phyloP scores from a whole-genome alignment of 129 eudicot genomes.

The Oenanthe sinensis region DNA sequence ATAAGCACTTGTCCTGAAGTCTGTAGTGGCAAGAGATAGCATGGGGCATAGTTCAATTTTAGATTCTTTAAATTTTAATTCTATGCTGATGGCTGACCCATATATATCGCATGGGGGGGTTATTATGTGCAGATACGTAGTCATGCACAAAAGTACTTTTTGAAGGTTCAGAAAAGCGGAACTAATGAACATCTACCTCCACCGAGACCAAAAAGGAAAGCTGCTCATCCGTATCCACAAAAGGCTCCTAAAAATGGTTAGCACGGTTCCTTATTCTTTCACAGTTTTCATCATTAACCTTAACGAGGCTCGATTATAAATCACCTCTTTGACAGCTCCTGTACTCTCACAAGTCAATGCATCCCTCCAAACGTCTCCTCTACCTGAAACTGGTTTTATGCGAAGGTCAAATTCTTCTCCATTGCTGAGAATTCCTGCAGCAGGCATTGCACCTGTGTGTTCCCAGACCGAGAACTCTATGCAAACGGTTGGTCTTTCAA shows the following conservation, averaged over 20 bases:
- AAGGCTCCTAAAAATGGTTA: conserved; percentile 79
- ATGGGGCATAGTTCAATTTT: neutral
- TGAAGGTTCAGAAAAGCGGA: conserved; percentile 88
- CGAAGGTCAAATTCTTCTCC: conserved; percentile 40
- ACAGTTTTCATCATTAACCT: neutral
- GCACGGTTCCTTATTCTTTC: conserved; percentile 2
- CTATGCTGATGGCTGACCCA: neutral
- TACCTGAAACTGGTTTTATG: conserved; percentile 44
- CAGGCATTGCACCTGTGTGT: conserved; percentile 35
- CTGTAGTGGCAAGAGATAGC: conserved; percentile 1
- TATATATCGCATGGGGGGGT: conserved; percentile 1
- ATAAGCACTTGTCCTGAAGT: neutral
- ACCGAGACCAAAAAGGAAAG: conserved; percentile 93
- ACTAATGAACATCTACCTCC: conserved; percentile 93
- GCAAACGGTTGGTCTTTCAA: conserved; percentile 30
- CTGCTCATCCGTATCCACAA: conserved; percentile 90
- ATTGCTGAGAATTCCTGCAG: conserved; percentile 28
- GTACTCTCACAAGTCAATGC: conserved; percentile 44
- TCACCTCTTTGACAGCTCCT: conserved; percentile 36
- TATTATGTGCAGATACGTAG: conserved; percentile 68
- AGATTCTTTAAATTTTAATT: neutral
- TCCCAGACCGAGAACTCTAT: conserved; percentile 39
- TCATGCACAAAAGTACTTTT: conserved; percentile 87
- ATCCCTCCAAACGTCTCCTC: conserved; percentile 38
- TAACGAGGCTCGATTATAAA: neutral